These are phyloP conservation scores for Phanerodontia chrysosporium DNA, from an alignment of 768 basidiomycete species.

Conservation along the genomic window DNA sequence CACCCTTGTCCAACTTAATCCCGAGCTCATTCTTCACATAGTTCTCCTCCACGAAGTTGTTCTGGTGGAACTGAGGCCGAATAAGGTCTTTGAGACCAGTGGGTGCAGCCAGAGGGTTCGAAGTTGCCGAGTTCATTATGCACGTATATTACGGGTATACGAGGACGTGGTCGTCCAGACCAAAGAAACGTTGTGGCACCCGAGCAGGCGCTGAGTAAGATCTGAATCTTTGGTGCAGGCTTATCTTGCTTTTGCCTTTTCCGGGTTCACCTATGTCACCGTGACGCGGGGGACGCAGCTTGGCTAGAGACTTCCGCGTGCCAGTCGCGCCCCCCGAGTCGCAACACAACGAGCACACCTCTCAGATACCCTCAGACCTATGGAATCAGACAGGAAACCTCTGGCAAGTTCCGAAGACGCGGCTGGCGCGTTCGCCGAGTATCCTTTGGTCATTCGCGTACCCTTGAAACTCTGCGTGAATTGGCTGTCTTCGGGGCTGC, in stretches of 20 bases:
- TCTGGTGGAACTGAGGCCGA: conserved; percentile 91
- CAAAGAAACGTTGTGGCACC: background rate
- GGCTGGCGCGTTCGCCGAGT: background rate
- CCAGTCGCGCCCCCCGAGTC: background rate
- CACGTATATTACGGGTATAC: background rate
- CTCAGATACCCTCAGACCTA: background rate
- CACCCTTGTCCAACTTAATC: conserved; percentile 90
- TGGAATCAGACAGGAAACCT: background rate
- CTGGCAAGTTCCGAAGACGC: background rate
- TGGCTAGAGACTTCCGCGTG: background rate
- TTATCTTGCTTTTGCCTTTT: background rate
- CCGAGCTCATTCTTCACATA: conserved; percentile 80
- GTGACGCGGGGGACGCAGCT: background rate
- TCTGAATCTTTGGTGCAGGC: background rate
- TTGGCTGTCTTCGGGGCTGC: conserved; percentile 24
- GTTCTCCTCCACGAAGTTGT: conserved; percentile 77
- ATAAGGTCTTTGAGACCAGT: conserved; percentile 53
- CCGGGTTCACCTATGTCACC: background rate
- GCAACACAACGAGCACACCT: background rate
- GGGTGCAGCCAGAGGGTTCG: conserved; percentile 29
- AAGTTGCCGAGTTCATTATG: conserved; percentile 13
- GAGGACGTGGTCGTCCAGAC: background rate
- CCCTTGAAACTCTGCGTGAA: conserved; percentile 23
- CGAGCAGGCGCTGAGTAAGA: background rate
- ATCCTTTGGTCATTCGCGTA: background rate